Percentiles rank a stretch among this genome's conserved stretches.
These are phyloP conservation scores for Bremia lactucae DNA, from an alignment of 352 stramenopile species.

Conservation along the genomic window DNA sequence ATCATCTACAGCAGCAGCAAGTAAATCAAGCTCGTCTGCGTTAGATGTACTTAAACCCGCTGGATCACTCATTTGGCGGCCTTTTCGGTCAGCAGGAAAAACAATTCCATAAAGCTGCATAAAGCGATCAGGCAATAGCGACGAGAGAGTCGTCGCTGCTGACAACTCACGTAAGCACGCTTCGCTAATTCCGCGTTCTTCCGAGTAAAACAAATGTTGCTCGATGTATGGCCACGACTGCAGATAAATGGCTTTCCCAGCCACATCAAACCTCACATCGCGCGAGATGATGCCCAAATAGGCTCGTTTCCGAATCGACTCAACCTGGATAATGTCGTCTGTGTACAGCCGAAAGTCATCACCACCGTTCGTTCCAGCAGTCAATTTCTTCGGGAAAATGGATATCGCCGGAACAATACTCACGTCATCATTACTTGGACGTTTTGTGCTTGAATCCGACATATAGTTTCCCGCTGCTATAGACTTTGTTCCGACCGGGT, in stretches of 20 bases:
- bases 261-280: slow-evolving; percentile 32
- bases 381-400: slow-evolving; percentile 32
- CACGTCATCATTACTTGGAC: slow-evolving; percentile 3
- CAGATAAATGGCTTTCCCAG: slow-evolving; percentile 47
- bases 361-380: slow-evolving; percentile 6
- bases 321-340: slow-evolving; percentile 32
- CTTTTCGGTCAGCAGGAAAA: slow-evolving; percentile 45
- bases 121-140: slow-evolving; percentile 36
- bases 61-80: slow-evolving; percentile 10
- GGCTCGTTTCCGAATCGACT: slow-evolving; percentile 59
- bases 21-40: slow-evolving; percentile 26
- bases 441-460: slow-evolving; percentile 1
- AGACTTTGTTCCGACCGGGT: no score
- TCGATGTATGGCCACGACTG: slow-evolving; percentile 75
- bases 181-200: slow-evolving; percentile 35
- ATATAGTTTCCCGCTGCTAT: no score
- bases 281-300: slow-evolving; percentile 40
- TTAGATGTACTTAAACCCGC: no score
- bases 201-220: slow-evolving; percentile 35
- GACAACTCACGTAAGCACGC: slow-evolving; percentile 49
- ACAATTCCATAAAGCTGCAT: slow-evolving; percentile 55
- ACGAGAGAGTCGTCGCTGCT: slow-evolving; percentile 32
- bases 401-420: slow-evolving; percentile 17
- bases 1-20: slow-evolving; percentile 24
- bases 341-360: slow-evolving; percentile 30